Base-by-base conservation (phyloP, 2,329 filamentous ascomycete genomes). In the Penicillium sp. region DNA sequence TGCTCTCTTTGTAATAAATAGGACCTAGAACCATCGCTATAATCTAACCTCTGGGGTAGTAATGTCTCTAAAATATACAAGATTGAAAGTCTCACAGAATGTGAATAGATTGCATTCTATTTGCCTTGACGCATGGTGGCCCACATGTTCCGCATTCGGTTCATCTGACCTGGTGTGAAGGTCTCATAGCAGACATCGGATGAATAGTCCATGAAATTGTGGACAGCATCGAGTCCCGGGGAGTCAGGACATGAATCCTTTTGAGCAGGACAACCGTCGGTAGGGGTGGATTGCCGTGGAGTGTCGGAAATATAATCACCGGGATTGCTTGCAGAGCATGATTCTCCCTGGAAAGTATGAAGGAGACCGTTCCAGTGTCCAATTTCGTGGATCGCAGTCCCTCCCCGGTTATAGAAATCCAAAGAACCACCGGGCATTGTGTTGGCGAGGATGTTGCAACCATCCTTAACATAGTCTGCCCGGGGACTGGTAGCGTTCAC, bases 201-300 rank as follows among this genome's bases (percentile, higher is more conserved):
- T 4, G 76, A 79, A 66, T 85, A 84, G 68, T 85, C 83, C 82
- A 85, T 85, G 62, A 80, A 85, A 64, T 85, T 83, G 56, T 82
- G 79, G 52, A 85, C 79, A 3, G 79, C 73, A 68, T 85, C 83
- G 12, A 74, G 51, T 0, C 78, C 79, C 11, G 72, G 68, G 23
- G 69, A 68, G 23, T 68, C 65, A 0, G 79, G 79, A 63, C 82
- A 85, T 18, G 74, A 80, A 61, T 81, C 75, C 69, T 83, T 83
- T 2, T 63, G 67, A 0, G 59, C 63, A 1, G 82, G 83, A 67
- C 83, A 86, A 1, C 81, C 81, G 58, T 79, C 77, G n/a, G 82
- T 85, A n/a, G 73, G 89, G 44, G 78, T 87, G 63, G 57, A 77
- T 58, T 78, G 72, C 57, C 76, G 72, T 14, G 77, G 74, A 15